Conservation (phyloP, 768 basidiomycete species). For the Mycena crocata region DNA sequence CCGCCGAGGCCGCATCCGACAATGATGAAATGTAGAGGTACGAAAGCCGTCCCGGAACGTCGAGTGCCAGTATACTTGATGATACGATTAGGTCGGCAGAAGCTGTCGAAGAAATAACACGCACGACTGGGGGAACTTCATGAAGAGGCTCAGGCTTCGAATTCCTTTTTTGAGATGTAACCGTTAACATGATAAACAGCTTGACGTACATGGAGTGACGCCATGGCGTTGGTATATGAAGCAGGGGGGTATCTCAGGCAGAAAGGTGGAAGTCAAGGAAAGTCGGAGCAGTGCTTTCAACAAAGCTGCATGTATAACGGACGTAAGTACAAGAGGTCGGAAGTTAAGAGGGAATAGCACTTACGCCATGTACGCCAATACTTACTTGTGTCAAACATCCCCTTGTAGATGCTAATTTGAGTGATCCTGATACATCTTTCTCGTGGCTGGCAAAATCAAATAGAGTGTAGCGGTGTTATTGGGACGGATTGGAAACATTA, state of each 20-base stretch:
- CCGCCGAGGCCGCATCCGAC: conserved; percentile 38
- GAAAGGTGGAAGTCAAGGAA: too few species aligned
- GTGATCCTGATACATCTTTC: conserved; percentile 11
- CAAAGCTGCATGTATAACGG: too few species aligned
- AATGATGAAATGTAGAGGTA: conserved; percentile 40
- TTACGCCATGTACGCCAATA: background rate
- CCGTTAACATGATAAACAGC: background rate
- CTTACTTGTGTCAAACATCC: background rate
- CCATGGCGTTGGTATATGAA: conserved; percentile 4
- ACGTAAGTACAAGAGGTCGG: too few species aligned
- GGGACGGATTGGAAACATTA: too few species aligned
- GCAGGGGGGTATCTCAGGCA: too few species aligned
- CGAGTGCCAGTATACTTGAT: background rate
- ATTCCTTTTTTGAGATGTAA: background rate
- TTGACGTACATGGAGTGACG: conserved; percentile 7
- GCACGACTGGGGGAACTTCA: conserved; percentile 13
- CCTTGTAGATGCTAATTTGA: conserved; percentile 15
- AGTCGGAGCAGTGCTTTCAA: too few species aligned
- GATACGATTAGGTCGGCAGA: background rate
- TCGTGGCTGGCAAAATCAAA: background rate
- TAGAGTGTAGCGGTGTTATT: too few species aligned
- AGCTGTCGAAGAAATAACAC: background rate
- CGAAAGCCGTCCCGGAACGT: background rate
- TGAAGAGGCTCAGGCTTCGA: conserved; percentile 4
- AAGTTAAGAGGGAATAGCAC: too few species aligned